Evolutionary conservation across 352 stramenopile species (phyloP).

Genomic region (Phytophthora sp.): DNA sequence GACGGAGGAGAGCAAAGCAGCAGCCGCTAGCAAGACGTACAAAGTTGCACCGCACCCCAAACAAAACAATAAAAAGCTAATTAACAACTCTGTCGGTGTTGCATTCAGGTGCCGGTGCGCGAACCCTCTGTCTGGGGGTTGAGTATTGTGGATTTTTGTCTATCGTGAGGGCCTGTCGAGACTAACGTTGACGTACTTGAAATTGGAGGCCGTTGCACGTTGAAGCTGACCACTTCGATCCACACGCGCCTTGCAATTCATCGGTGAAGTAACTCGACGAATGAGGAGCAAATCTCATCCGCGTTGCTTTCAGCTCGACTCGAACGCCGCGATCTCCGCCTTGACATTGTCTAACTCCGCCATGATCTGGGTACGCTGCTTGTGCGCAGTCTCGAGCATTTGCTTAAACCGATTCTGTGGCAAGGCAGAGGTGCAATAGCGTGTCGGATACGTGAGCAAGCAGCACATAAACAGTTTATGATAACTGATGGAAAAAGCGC

Average conservation of each 20-base stretch:
- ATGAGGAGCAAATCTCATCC: no score
- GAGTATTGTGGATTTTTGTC: no score
- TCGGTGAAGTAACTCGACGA: no score
- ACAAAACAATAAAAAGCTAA: constrained; percentile 42
- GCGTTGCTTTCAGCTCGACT: constrained; percentile 44
- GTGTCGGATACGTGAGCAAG: constrained; percentile 6
- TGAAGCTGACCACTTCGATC: no score
- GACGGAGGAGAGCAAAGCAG: constrained; percentile 1
- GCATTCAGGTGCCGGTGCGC: neutral
- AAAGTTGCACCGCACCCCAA: constrained; percentile 12
- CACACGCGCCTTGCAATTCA: no score
- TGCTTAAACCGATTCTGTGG: constrained; percentile 82
- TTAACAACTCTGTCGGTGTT: constrained; percentile 30
- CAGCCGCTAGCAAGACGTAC: constrained; percentile 20
- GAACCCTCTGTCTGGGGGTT: neutral
- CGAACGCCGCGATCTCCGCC: constrained; percentile 50
- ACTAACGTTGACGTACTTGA: constrained; percentile 10
- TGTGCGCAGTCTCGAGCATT: constrained; percentile 73
- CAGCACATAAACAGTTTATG: no score
- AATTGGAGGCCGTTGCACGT: no score
- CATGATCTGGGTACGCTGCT: constrained; percentile 57
- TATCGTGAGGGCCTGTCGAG: neutral
- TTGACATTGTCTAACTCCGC: constrained; percentile 66
- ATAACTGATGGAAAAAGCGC: neutral
- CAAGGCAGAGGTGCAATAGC: neutral